A percentile compares a stretch with the other conserved stretches of the same genome.
phyloP scores from a whole-genome alignment of 2,329 filamentous ascomycete genomes.

The Trichoderma pleuroti region DNA sequence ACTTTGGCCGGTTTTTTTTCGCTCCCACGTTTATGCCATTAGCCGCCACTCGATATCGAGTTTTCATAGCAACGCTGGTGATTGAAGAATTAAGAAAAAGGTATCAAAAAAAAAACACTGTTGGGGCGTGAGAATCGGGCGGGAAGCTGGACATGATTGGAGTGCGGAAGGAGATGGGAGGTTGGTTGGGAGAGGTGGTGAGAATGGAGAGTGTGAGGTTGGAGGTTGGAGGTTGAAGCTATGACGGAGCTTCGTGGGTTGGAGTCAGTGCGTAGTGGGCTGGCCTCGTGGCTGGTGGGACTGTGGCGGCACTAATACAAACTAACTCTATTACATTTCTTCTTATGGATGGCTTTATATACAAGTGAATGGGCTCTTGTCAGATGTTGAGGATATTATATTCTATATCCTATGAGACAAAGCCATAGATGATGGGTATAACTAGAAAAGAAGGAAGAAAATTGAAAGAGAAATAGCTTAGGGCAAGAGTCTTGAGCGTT shows the following conservation, averaged over 20 bases:
- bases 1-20: not conserved
- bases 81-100: not conserved
- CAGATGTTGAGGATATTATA: not conserved
- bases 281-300: constrained; percentile 10
- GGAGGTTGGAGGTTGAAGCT: not conserved
- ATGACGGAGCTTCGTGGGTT: not conserved
- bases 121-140: constrained; percentile 29
- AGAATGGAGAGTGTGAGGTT: not conserved
- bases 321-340: not conserved
- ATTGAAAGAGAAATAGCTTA: not conserved
- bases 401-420: not conserved
- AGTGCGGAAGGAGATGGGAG: not conserved
- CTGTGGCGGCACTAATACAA: not conserved
- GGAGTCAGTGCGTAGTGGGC: not conserved
- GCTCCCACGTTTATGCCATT: not conserved
- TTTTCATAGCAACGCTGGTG: not conserved
- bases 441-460: not conserved
- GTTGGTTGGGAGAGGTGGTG: not conserved
- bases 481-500: not conserved
- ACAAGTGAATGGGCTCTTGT: not conserved
- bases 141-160: constrained; percentile 31
- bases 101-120: constrained; percentile 5
- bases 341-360: not conserved
- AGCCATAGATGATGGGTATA: too few relatives aligned
- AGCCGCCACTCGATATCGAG: not conserved